Base-by-base conservation (phyloP, 192 early-diverging fungal species). In the Bifiguratus adelaidae region DNA sequence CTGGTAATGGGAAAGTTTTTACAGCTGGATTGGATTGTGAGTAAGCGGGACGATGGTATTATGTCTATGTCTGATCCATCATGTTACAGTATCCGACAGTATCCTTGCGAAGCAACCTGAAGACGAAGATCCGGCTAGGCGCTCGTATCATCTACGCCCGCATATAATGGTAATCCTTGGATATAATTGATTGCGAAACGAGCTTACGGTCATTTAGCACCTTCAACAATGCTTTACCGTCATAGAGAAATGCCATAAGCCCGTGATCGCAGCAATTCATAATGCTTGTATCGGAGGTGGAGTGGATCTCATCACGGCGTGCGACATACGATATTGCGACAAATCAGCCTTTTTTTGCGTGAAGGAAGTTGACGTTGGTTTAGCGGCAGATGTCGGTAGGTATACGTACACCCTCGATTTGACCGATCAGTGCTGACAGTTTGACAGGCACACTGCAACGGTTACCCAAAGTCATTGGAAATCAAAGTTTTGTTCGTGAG, bases 381-480 rank as follows among this genome's bases (percentile, higher is more conserved):
- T 98, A 57, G 89, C 90, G 19, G 95, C 95, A 4, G 95, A 98
- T 60, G 61, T 91, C 19, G 90, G 74, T 56, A 41, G 48, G 40
- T 26, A 34, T 11, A 15, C 12, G 4, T 41, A 19, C 4, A 34
- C 19, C 13, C 7, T 5, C 11, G 27, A 13, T 35, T 23, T n/a
- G 12, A 24, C 5, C 4, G 30, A 8, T 48, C 23, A 48, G n/a
- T 23, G 35, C 37, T 13, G 20, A 41, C 7, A 20, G 9, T 34
- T 32, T 34, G 7, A 5, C 41, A 52, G 55, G 89, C 28, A 93
- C 91, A 21, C 73, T 99, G 44, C 95, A 99, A 69, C 80, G 95
- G 21, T 68, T 99, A 18, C 92, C 92, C 41, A 96, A 96, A 68
- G 73, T 95, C 4, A 89, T 91, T 38, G 92, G 87, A 20, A 96